These are phyloP conservation scores for Clonostachys chloroleuca DNA, from an alignment of 2,329 filamentous ascomycete species.

Conservation along the genomic window DNA sequence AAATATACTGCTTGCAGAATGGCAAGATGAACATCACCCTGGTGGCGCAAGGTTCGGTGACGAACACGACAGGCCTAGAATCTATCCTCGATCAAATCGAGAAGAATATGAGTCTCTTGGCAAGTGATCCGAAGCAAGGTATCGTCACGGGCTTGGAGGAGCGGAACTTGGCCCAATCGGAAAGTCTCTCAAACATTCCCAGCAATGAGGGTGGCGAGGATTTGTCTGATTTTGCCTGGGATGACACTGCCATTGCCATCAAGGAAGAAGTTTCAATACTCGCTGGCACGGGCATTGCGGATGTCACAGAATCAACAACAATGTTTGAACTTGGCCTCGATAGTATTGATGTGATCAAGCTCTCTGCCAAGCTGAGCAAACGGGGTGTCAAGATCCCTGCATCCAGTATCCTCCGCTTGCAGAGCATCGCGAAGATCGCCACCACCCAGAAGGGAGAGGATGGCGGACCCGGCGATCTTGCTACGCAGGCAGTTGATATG, in stretches of 20 bases:
- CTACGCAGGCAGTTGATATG: background rate
- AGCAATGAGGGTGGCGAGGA: background rate
- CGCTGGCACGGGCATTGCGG: constrained; percentile 42
- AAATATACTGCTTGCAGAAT: constrained; percentile 52
- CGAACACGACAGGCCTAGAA: constrained; percentile 19
- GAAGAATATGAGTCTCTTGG: constrained; percentile 6
- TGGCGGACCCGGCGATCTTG: background rate
- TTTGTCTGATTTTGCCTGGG: constrained; percentile 54
- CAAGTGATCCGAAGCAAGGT: constrained; percentile 1
- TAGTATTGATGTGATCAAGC: constrained; percentile 86
- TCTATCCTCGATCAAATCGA: constrained; percentile 34
- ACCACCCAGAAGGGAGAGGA: constrained; percentile 4
- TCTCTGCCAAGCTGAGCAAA: constrained; percentile 67
- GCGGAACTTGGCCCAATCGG: background rate
- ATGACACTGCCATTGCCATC: constrained; percentile 42
- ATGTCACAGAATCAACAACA: constrained; percentile 54
- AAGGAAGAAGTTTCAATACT: constrained; percentile 60
- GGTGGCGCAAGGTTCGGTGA: constrained; percentile 45
- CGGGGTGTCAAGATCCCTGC: constrained; percentile 58
- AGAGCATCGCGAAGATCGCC: constrained; percentile 61
- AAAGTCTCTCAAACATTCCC: background rate
- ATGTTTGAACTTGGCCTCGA: constrained; percentile 84
- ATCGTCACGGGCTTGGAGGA: background rate
- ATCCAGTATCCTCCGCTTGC: constrained; percentile 71
- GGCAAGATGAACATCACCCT: constrained; percentile 51